Conservation (phyloP, 1,284 basidiomycete genomes). For the Puccinia brachypodii region DNA sequence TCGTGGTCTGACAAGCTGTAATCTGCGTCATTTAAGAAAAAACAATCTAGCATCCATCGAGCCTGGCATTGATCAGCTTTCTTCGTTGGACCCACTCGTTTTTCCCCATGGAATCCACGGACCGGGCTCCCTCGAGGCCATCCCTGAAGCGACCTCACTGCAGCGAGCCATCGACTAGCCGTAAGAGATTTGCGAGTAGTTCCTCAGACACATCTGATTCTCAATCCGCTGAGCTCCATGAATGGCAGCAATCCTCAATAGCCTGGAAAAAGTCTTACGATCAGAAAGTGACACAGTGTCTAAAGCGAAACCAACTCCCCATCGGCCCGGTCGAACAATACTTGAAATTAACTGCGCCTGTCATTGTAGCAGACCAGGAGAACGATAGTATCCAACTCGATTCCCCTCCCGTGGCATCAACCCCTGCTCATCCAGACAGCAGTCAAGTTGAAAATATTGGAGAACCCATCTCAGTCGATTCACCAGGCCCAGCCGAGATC, state of each 20-base stretch:
- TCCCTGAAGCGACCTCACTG: background rate
- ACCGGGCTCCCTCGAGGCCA: background rate
- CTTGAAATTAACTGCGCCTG: background rate
- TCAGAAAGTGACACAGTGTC: constrained; percentile 23
- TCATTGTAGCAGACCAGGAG: background rate
- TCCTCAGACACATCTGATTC: constrained; percentile 5
- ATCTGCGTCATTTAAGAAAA: too few relatives aligned
- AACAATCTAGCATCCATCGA: too few relatives aligned
- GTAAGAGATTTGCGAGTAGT: background rate
- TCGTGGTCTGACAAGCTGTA: too few relatives aligned
- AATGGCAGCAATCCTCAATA: constrained; percentile 10
- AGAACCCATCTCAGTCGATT: background rate
- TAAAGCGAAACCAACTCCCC: constrained; percentile 13
- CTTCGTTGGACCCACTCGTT: too few relatives aligned
- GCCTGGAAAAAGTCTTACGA: constrained; percentile 33
- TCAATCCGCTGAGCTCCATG: constrained; percentile 6
- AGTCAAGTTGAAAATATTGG: background rate
- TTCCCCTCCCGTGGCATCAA: background rate
- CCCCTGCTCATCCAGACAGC: background rate
- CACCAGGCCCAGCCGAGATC: background rate
- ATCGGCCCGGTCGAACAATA: constrained; percentile 26
- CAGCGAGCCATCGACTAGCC: constrained; percentile 6
- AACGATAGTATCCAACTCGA: background rate
- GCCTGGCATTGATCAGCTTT: too few relatives aligned
- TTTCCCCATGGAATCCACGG: background rate